phyloP scores from a whole-genome alignment of 768 basidiomycete genomes.

The Termitomyces sp. region DNA sequence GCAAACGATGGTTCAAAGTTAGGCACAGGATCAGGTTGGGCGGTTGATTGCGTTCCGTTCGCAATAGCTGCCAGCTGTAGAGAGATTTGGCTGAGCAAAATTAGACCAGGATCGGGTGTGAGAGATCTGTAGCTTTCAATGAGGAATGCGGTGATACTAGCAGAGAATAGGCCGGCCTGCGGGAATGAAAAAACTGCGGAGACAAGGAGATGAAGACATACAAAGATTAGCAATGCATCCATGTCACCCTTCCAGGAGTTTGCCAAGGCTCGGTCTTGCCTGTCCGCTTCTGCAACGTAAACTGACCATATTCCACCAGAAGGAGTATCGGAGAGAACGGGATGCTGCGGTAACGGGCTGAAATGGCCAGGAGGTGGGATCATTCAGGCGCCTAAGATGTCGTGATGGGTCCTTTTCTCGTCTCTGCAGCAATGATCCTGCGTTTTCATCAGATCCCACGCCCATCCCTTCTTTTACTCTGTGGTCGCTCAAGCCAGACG shows the following conservation, averaged over 20 bases:
- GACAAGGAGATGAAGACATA: conserved; percentile 7
- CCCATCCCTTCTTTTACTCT: conserved; percentile 41
- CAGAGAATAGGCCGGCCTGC: conserved; percentile 21
- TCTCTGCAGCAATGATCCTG: conserved; percentile 56
- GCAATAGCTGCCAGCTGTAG: conserved; percentile 10
- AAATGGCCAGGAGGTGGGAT: too few relatives aligned
- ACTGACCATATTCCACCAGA: conserved; percentile 16
- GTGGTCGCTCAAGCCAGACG: conserved; percentile 18
- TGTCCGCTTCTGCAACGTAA: conserved; percentile 19
- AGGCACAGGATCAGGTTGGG: neutral
- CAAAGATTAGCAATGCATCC: conserved; percentile 19
- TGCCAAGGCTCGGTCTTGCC: conserved; percentile 13
- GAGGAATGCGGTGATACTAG: conserved; percentile 20
- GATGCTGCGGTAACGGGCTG: conserved; percentile 1
- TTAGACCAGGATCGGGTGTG: conserved; percentile 4
- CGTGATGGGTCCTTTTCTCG: too few relatives aligned
- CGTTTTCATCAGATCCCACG: conserved; percentile 53
- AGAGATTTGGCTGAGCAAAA: conserved; percentile 12
- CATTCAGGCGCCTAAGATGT: too few relatives aligned
- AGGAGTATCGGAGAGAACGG: neutral
- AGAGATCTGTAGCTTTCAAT: conserved; percentile 19
- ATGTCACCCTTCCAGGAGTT: conserved; percentile 18
- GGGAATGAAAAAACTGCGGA: neutral
- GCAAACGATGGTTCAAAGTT: conserved; percentile 21
- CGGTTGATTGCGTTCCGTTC: conserved; percentile 5